Evolutionary conservation across 192 early-diverging fungal genomes (phyloP).

Genomic region (Coemansia sp.): DNA sequence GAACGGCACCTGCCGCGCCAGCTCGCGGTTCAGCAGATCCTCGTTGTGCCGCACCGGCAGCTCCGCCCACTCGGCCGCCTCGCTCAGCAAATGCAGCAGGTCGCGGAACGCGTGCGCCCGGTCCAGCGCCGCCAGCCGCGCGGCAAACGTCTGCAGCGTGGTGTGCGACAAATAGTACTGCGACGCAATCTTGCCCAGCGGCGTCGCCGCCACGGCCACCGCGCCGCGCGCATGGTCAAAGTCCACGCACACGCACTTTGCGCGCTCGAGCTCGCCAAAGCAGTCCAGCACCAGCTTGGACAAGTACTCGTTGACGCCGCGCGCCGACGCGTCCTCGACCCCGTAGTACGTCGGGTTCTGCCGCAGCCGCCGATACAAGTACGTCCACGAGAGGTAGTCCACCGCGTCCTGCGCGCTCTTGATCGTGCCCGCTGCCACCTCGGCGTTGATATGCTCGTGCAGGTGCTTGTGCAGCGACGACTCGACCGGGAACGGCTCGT

Average conservation of each 20-base stretch:
- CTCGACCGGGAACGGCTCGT: conserved; percentile 92
- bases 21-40: conserved; percentile 79
- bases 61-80: conserved; percentile 84
- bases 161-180: conserved; percentile 87
- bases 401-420: conserved; percentile 89
- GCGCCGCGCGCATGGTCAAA: conserved; percentile 11
- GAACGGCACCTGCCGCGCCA: conserved; percentile 70
- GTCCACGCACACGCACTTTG: conserved; percentile 68
- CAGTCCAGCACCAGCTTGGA: conserved; percentile 75
- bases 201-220: conserved; percentile 60
- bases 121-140: conserved; percentile 52
- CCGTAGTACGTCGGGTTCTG: conserved; percentile 97
- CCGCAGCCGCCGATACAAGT: conserved; percentile 84
- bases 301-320: conserved; percentile 68
- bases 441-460: conserved; percentile 92
- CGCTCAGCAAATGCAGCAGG: conserved; percentile 73
- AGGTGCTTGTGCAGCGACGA: conserved; percentile 69
- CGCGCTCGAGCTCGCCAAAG: conserved; percentile 61
- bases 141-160: conserved; percentile 68
- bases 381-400: conserved; percentile 96
- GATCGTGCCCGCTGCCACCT: conserved; percentile 85
- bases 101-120: conserved; percentile 54
- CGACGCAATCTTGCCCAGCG: conserved; percentile 77
- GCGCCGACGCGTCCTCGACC: conserved; percentile 65
- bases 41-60: conserved; percentile 95